Percentiles rank a stretch among this genome's conserved stretches.
phyloP scores from a whole-genome alignment of 225 moss, liverwort and hornwort species.

The Ulota crispa region DNA sequence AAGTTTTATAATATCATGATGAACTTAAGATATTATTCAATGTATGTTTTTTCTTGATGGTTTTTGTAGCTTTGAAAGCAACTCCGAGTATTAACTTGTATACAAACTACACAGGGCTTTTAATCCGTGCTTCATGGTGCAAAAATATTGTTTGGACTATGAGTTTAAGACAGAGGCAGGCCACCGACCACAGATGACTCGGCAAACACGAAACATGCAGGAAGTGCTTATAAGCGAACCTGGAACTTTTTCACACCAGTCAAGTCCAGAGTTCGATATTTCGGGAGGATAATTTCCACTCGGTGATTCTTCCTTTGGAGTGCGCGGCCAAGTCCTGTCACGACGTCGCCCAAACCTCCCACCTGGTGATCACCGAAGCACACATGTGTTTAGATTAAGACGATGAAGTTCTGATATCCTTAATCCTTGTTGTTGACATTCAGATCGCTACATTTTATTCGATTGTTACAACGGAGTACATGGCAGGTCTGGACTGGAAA shows the following conservation, averaged over 20 bases:
- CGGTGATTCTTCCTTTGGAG: constrained; percentile 77
- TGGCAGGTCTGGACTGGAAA: background rate
- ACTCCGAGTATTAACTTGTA: background rate
- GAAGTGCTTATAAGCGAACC: constrained; percentile 24
- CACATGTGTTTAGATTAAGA: background rate
- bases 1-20: background rate
- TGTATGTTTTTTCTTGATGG: too few species aligned
- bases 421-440: too few species aligned
- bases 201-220: background rate
- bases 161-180: background rate
- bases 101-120: background rate
- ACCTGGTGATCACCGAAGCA: constrained; percentile 43
- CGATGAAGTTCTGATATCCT: background rate
- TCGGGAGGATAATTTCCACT: constrained; percentile 85
- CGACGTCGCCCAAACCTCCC: constrained; percentile 91
- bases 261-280: constrained; percentile 76
- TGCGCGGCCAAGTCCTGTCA: constrained; percentile 74
- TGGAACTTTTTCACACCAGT: constrained; percentile 58
- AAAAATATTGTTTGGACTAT: background rate
- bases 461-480: too few species aligned
- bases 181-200: background rate
- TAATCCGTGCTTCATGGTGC: background rate
- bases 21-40: too few species aligned
- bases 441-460: too few species aligned
- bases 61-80: too few species aligned